Base-by-base conservation (phyloP, 768 basidiomycete species). In the Fomitopsis pulvina region DNA sequence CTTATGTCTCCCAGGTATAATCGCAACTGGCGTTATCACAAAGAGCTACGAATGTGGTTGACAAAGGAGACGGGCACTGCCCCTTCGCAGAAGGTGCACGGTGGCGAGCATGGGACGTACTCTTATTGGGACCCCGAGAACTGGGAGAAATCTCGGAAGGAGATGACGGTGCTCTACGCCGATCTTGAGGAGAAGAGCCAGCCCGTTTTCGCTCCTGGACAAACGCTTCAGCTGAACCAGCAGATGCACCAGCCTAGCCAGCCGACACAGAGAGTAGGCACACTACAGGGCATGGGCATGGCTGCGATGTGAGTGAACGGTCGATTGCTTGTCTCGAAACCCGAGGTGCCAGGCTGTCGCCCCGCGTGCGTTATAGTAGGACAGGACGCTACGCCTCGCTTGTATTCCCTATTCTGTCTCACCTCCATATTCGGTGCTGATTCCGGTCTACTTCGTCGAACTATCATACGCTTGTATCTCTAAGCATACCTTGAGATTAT, bases 21-120 rank as follows among this genome's bases (percentile, higher is more conserved):
- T 66, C 86, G 92, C 53, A 93, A 92, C 66, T 98, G 94, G 93
- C 77, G 94, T 52, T 96, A 87, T 68, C 93, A 96, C 79, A 96
- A 93, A 66, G 90, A 92, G 59, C 75, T 90, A 44, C 84, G 83
- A 37, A 66, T 90, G 47, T 79, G 84, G 84, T 69, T 96, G 67
- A 94, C 91, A 41, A 94, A 94, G 62, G 92, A 95, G 67, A 83
- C 79, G 30, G 86, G 86, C 20, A 84, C 85, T 47, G 71, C 78
- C 46, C 82, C 84, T 42, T 85, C 85, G 51, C 77, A 81, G 58
- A 89, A 89, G 67, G 82, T 87, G 6, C 80, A 76, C 39, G 85
- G 87, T 44, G 82, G 87, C 60, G 90, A 96, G 67, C 81, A 86
- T 57, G 92, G 93, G 24, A 80, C 83, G 47, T 95, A 94, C 71